Evolutionary conservation across 768 basidiomycete genomes (phyloP).

Genomic region (Suillus subluteus): DNA sequence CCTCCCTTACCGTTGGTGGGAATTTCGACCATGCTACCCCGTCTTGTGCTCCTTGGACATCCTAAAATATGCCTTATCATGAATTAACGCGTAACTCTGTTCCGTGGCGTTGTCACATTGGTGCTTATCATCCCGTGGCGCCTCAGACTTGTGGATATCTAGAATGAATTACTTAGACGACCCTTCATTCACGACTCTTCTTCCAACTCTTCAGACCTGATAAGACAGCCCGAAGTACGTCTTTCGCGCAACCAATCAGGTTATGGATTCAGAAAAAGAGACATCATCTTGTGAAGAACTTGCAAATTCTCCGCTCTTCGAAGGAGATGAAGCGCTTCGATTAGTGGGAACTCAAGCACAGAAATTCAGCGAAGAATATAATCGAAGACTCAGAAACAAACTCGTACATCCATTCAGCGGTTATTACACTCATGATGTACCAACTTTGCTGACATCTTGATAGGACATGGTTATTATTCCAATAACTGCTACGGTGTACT

Average conservation of each 20-base stretch:
- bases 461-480: slow-evolving; percentile 42
- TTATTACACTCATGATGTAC: background rate
- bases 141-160: background rate
- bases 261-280: slow-evolving; percentile 4
- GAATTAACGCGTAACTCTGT: background rate
- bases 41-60: slow-evolving; percentile 6
- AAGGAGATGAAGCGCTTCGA: slow-evolving; percentile 62
- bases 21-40: background rate
- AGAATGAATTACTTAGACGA: background rate
- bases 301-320: background rate
- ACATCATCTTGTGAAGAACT: background rate
- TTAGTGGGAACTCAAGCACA: slow-evolving; percentile 55
- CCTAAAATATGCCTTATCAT: slow-evolving; percentile 10
- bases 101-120: background rate
- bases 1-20: background rate
- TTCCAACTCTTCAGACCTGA: background rate
- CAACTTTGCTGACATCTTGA: background rate
- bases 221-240: background rate
- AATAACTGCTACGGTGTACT: slow-evolving; percentile 44
- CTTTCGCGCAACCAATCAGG: background rate
- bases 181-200: background rate
- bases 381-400: slow-evolving; percentile 55
- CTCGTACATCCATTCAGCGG: slow-evolving; percentile 44
- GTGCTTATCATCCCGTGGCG: slow-evolving; percentile 6
- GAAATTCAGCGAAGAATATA: slow-evolving; percentile 63